Evolutionary conservation across 257 asterid genomes (phyloP).

Genomic region (Capsicum rhomboideum): DNA sequence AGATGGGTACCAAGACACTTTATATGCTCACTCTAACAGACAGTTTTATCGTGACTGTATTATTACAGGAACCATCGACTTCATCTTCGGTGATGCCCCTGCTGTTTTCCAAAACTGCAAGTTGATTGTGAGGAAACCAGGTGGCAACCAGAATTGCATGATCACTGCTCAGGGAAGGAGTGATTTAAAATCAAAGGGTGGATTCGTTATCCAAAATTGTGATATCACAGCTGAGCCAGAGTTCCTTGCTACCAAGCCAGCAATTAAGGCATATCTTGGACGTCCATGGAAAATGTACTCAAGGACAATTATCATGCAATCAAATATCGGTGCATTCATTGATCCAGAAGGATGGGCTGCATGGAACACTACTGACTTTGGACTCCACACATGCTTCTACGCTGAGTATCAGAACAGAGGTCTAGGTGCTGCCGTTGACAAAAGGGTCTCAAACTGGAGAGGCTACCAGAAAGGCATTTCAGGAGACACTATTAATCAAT

Average conservation of each 20-base stretch:
- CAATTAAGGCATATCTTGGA: constrained; percentile 26
- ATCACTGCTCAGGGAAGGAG: constrained; percentile 59
- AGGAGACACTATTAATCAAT: constrained; percentile 5
- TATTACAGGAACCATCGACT: constrained; percentile 59
- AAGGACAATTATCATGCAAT: constrained; percentile 25
- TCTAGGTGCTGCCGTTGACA: constrained; percentile 13
- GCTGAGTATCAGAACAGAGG: constrained; percentile 41
- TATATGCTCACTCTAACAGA: constrained; percentile 34
- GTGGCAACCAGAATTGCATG: constrained; percentile 24
- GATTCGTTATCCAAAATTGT: constrained; percentile 30
- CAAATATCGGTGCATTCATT: constrained; percentile 20
- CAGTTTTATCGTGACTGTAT: constrained; percentile 49
- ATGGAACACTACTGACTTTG: constrained; percentile 16
- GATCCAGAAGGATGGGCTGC: constrained; percentile 39
- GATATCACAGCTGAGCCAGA: constrained; percentile 19
- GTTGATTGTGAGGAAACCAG: constrained; percentile 37
- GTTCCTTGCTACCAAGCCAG: not conserved
- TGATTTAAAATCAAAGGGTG: constrained; percentile 12
- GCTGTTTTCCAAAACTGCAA: constrained; percentile 49
- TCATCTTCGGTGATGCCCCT: constrained; percentile 40
- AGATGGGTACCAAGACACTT: constrained; percentile 54
- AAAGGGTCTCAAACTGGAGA: constrained; percentile 29
- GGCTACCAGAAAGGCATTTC: constrained; percentile 16
- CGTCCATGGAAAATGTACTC: constrained; percentile 44
- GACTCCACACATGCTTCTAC: constrained; percentile 20